Base-by-base conservation (phyloP, 208 protist genomes). In the Crithidia thermophila region DNA sequence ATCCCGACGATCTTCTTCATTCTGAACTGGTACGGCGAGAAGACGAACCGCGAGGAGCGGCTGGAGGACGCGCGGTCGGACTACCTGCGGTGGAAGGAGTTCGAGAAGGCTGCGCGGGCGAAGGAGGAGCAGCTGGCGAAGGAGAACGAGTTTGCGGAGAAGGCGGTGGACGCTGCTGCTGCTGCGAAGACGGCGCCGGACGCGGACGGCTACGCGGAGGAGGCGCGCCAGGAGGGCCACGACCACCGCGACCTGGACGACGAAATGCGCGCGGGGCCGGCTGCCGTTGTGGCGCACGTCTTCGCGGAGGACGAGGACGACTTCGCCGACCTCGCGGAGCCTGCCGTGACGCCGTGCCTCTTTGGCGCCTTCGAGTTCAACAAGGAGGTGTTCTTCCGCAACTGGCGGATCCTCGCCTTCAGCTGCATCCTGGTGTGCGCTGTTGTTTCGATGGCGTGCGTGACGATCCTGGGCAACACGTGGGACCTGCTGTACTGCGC, bases 11-110 rank as follows among this genome's bases (percentile, higher is more conserved):
- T 85, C 23, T 66, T 88, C 63, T 87, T 83, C 53, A 37, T 82
- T 25, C 70, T 81, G 25, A 91, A 91, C 70, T 84, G 75, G 79
- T 82, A 82, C 56, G 85, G 71, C 27, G 85, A 91, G 79, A 42
- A 65, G 36, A 70, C 23, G 31, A 88, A 91, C 68, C 66, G 58
- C 16, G 70, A 68, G 47, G 82, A 88, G 39, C 82, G 79, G 27
- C 4, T 45, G 3, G 73, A 81, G 21, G 81, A 88, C 65, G 49
- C 40, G 14, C 55, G 39, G 11, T 46, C 39, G 39, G 39, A 61
- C 39, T 36, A 49, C 39, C 25, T 61, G 40, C 55, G 40, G 40
- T 61, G 55, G 55, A 37, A 40, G 27, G 40, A 46, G 36, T 36
- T 9, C 23, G 55, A 49, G 40, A 30, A 18, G n/a, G n/a, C n/a